phyloP scores from a whole-genome alignment of 1,284 basidiomycete genomes.

The Ganoderma sinense region DNA sequence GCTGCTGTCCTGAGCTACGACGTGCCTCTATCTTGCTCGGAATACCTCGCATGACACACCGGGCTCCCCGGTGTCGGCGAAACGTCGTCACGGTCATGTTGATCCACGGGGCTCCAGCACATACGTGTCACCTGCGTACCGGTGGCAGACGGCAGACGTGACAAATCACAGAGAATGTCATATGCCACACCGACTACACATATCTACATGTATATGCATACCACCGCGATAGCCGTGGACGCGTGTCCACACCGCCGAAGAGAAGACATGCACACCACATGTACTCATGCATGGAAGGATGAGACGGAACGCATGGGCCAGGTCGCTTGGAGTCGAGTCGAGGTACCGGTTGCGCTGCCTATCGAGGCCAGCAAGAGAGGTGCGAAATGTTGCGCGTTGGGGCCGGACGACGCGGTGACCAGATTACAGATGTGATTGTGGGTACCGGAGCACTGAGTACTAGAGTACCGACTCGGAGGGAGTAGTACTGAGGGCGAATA shows the following conservation, averaged over 20 bases:
- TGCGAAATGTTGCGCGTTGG: neutral
- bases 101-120: too few species aligned
- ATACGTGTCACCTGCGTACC: too few species aligned
- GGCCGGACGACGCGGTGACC: neutral
- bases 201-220: neutral
- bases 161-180: neutral
- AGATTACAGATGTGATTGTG: slow-evolving; percentile 1
- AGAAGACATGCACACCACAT: neutral
- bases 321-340: neutral
- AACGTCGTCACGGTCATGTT: too few species aligned
- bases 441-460: neutral
- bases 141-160: neutral
- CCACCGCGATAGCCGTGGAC: neutral
- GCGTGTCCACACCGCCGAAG: neutral
- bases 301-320: neutral
- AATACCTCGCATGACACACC: too few species aligned
- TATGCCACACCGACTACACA: neutral
- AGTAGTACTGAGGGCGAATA: neutral
- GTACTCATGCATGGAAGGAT: neutral
- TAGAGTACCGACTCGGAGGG: too few species aligned
- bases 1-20: too few species aligned
- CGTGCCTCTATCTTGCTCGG: too few species aligned
- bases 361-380: neutral
- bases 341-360: neutral
- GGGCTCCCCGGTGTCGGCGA: too few species aligned